Percentiles rank a stretch among this genome's conserved stretches.
phyloP scores from a whole-genome alignment of 2,329 filamentous ascomycete species.

The Alternaria gaisen region DNA sequence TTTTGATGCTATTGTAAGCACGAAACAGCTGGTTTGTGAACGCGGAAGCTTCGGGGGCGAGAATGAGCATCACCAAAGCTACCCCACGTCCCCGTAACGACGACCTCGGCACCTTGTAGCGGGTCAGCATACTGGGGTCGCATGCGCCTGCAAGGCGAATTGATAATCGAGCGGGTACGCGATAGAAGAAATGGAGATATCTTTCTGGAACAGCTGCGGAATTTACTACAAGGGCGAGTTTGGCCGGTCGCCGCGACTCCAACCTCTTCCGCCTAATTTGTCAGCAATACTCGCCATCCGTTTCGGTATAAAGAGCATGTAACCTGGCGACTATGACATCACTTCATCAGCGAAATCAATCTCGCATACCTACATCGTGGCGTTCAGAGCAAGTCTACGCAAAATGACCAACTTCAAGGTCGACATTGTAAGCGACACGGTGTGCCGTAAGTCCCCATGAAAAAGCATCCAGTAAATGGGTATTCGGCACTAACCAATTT shows the following conservation, averaged over 20 bases:
- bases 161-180: not conserved
- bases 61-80: not conserved
- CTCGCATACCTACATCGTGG: conserved; percentile 38
- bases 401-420: conserved; percentile 71
- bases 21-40: not conserved
- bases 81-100: not conserved
- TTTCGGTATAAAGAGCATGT: conserved; percentile 17
- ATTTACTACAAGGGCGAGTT: conserved; percentile 8
- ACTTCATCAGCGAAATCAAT: conserved; percentile 1
- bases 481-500: conserved; percentile 9
- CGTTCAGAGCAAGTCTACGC: conserved; percentile 43
- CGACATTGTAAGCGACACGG: conserved; percentile 77
- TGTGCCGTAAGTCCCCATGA: conserved; percentile 68
- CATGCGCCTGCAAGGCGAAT: too few relatives aligned
- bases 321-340: conserved; percentile 8
- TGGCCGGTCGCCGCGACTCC: conserved; percentile 2
- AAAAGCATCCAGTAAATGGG: not conserved
- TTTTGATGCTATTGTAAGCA: not conserved
- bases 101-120: not conserved
- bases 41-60: not conserved
- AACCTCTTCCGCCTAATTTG: conserved; percentile 26
- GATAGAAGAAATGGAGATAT: not conserved
- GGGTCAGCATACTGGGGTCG: not conserved
- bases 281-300: conserved; percentile 28
- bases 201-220: conserved; percentile 4